These are phyloP conservation scores for Exophiala bonariae DNA, from an alignment of 2,329 filamentous ascomycete genomes.

Conservation along the genomic window DNA sequence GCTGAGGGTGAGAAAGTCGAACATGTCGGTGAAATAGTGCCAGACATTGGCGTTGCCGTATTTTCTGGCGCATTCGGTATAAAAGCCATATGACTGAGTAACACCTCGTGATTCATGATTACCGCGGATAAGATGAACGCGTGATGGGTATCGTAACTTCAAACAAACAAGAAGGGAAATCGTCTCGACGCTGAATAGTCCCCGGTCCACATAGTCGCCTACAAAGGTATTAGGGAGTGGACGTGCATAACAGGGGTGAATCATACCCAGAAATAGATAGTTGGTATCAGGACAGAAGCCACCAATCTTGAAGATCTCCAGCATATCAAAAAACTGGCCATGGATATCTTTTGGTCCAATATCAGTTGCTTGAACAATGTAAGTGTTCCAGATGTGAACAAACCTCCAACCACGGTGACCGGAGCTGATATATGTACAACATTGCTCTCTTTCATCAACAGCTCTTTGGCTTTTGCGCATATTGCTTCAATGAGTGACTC, in stretches of 20 bases:
- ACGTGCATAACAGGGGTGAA: slow-evolving; percentile 2
- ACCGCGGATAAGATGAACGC: slow-evolving; percentile 92
- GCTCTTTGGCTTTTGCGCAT: slow-evolving; percentile 98
- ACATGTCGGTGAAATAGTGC: slow-evolving; percentile 99
- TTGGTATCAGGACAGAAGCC: slow-evolving; percentile 98
- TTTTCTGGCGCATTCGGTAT: slow-evolving; percentile 96
- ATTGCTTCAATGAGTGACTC: slow-evolving; percentile 98
- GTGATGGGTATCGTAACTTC: slow-evolving; percentile 92
- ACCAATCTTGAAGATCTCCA: slow-evolving; percentile 98
- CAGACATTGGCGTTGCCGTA: slow-evolving; percentile 98
- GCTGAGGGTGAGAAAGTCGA: slow-evolving; percentile 93
- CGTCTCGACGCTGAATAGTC: slow-evolving; percentile 97
- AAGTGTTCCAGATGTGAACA: too few relatives aligned
- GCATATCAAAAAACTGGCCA: slow-evolving; percentile 97
- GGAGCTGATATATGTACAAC: slow-evolving; percentile 95
- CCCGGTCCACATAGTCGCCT: slow-evolving; percentile 98
- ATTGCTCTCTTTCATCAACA: slow-evolving; percentile 99
- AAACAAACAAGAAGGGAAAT: slow-evolving; percentile 97
- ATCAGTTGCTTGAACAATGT: too few relatives aligned
- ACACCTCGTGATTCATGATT: slow-evolving; percentile 98
- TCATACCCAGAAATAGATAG: slow-evolving; percentile 87
- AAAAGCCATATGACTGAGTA: slow-evolving; percentile 98
- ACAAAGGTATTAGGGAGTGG: slow-evolving; percentile 15
- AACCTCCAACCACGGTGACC: slow-evolving; percentile 93
- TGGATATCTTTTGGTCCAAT: too few relatives aligned